Base-by-base conservation (phyloP, 129 eudicot species). In the Arctium minus region DNA sequence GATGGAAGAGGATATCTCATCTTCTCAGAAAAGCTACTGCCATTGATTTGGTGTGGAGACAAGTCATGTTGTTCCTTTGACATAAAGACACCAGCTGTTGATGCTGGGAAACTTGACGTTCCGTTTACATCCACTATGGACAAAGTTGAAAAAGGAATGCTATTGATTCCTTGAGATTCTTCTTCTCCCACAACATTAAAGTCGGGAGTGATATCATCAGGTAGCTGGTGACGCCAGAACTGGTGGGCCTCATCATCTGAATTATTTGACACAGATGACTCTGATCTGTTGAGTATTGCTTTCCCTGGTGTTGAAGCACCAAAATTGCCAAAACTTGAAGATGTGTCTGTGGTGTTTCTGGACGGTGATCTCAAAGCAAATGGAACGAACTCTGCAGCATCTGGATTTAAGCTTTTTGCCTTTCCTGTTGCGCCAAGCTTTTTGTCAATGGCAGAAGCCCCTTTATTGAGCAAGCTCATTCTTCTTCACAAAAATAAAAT, bases 241-340 rank as follows among this genome's bases (percentile, higher is more conserved):
- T 90, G 95, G 56, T 81, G 99, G 50, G 94, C 97, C 80, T 93
- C 99, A 3, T 96, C 99, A 83, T 96, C 99, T 17, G 98, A 93
- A 77, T 90, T 92, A 60, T 87, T 90, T 60, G 99, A 91, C 78
- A 89, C 74, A 5, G 91, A 91, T 13, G 97, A 96, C 85, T 93
- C 96, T 50, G 95, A 87, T 86, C 92, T 87, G 76, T 92, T 88
- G 6, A 93, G 77, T 62, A 90, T 83, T 27, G 93, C 71, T 83
- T 90, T 93, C 46, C 91, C 94, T 17, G 85, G 83, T 56, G 90
- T 72, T 72, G 83, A 32, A 85, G 83, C 39, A 35, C 83, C 85
- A 69, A 89, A 68, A 75, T 71, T 69, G 8, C 76, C 15, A 62
- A 89, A 86, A 64, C 79, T 88, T 17, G 93, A 72, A 8, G 88